Evolutionary conservation across 352 stramenopile species (phyloP).

Genomic region (Globisporangium irregulare): DNA sequence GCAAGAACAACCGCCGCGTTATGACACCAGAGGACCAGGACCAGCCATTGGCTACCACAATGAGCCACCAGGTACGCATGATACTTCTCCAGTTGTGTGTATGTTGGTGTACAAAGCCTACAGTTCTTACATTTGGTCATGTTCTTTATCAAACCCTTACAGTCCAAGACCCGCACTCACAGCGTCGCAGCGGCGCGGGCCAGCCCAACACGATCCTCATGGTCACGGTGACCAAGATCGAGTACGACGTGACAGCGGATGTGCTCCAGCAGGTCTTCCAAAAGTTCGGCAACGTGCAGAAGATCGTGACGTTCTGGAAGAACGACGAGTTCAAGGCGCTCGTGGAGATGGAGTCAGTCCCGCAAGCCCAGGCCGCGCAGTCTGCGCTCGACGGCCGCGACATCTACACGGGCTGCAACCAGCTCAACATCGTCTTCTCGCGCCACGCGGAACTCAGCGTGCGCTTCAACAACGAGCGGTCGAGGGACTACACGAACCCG

Average conservation of each 20-base stretch:
- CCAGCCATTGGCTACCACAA: neutral
- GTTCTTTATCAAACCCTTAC: neutral
- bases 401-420: slow-evolving; percentile 86
- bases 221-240: slow-evolving; percentile 76
- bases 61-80: slow-evolving; percentile 1
- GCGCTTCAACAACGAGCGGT: slow-evolving; percentile 75
- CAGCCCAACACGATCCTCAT: slow-evolving; percentile 71
- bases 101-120: neutral
- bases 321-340: slow-evolving; percentile 81
- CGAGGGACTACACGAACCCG: slow-evolving; percentile 73
- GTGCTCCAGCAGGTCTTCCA: slow-evolving; percentile 83
- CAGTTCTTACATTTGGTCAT: neutral
- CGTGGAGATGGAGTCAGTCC: slow-evolving; percentile 73
- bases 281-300: slow-evolving; percentile 82
- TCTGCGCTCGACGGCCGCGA: slow-evolving; percentile 70
- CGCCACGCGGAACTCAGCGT: slow-evolving; percentile 65
- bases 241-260: slow-evolving; percentile 81
- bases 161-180: slow-evolving; percentile 8
- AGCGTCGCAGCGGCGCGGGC: slow-evolving; percentile 29
- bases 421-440: slow-evolving; percentile 77
- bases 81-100: neutral
- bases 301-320: slow-evolving; percentile 83
- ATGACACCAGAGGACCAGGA: slow-evolving; percentile 17
- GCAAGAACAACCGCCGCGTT: slow-evolving; percentile 16
- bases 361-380: slow-evolving; percentile 70